Conservation (phyloP, 257 asterid genomes). For the Anisodus tanguticus region DNA sequence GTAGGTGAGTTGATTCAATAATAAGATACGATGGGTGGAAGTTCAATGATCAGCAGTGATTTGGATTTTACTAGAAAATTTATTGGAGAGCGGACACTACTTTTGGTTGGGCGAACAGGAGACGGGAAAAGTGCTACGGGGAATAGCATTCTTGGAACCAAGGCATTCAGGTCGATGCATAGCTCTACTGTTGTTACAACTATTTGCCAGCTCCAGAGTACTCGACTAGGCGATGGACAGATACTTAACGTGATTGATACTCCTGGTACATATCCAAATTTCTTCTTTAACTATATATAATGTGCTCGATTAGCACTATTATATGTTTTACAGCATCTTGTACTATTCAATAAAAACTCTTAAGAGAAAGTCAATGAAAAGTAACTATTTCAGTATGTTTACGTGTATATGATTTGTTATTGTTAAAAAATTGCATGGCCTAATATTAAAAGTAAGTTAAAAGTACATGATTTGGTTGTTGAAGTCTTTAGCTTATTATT, state of each 20-base stretch:
- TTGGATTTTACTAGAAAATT: conserved; percentile 56
- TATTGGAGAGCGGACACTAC: conserved; percentile 57
- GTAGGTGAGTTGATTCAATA: too few species aligned
- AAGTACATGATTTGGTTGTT: too few species aligned
- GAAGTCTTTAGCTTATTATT: too few species aligned
- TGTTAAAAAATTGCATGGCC: too few species aligned
- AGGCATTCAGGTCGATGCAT: conserved; percentile 64
- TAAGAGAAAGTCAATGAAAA: neutral
- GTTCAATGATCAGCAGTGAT: conserved; percentile 45
- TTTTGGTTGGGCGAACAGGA: conserved; percentile 77
- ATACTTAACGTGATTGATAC: conserved; percentile 78
- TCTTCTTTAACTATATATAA: neutral
- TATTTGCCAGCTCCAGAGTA: conserved; percentile 55
- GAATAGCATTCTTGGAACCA: conserved; percentile 64
- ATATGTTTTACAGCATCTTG: neutral
- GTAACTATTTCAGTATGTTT: neutral
- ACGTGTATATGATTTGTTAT: too few species aligned
- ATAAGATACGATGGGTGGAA: too few species aligned
- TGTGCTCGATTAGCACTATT: neutral
- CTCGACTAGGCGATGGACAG: conserved; percentile 51
- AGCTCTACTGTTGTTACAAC: conserved; percentile 79
- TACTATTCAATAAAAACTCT: neutral
- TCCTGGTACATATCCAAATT: conserved; percentile 51
- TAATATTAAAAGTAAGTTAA: too few species aligned
- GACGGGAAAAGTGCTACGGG: conserved; percentile 93